phyloP scores from a whole-genome alignment of 225 moss, liverwort and hornwort species.

The Rhytidiadelphus loreus region DNA sequence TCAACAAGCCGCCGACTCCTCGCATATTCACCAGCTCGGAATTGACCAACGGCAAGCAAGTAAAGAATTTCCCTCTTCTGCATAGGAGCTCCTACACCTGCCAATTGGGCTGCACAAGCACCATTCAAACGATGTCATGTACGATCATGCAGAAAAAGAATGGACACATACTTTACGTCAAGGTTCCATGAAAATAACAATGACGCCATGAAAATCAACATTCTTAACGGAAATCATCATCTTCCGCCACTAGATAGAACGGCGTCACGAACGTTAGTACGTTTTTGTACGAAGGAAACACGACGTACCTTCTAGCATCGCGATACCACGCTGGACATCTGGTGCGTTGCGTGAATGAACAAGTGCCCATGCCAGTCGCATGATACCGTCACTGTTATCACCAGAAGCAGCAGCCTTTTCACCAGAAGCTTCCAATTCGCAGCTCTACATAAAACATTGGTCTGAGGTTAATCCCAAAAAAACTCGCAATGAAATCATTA shows the following conservation, averaged over 20 bases:
- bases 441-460: constrained; percentile 18
- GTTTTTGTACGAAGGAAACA: background rate
- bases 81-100: constrained; percentile 51
- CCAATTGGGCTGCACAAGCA: constrained; percentile 55
- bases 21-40: constrained; percentile 81
- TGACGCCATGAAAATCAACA: background rate
- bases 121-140: background rate
- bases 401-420: constrained; percentile 56
- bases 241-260: background rate
- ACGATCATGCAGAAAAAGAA: background rate
- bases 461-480: background rate
- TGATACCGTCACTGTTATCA: constrained; percentile 62
- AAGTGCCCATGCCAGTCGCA: constrained; percentile 92
- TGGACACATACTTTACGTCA: background rate
- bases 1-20: constrained; percentile 89
- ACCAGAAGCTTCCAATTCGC: constrained; percentile 72
- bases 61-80: constrained; percentile 87
- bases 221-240: background rate
- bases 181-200: background rate
- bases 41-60: constrained; percentile 87
- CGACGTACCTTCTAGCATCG: constrained; percentile 73
- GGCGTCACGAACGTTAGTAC: background rate
- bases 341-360: constrained; percentile 76
- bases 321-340: constrained; percentile 96
- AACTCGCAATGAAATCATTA: background rate